A percentile compares a stretch with the other conserved stretches of the same genome.
Conservation (phyloP, 2,329 filamentous ascomycete genomes). For the Thelonectria rubi region DNA sequence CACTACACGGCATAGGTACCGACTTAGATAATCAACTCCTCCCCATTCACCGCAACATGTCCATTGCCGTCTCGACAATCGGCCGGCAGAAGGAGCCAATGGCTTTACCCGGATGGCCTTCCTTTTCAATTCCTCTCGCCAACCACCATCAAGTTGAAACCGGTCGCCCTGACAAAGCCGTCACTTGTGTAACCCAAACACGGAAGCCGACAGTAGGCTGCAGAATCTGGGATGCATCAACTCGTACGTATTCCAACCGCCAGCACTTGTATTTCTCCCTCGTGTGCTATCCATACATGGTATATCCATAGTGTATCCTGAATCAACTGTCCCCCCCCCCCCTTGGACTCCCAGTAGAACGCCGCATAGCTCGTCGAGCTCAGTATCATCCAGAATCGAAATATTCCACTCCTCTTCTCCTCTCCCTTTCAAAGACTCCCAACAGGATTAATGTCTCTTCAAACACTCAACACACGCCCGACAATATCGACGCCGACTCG, state of each 20-base stretch:
- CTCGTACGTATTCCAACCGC: no score
- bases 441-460: not conserved
- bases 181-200: not conserved
- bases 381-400: not conserved
- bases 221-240: not conserved
- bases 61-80: no score
- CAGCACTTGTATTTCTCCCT: not conserved
- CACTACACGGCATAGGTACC: no score
- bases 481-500: conserved; percentile 41
- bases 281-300: not conserved
- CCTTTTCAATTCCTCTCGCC: no score
- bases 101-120: no score
- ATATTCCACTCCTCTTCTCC: not conserved
- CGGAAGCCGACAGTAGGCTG: not conserved
- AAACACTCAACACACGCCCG: conserved; percentile 32
- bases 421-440: not conserved
- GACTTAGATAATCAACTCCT: no score
- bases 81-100: no score
- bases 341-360: not conserved
- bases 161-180: not conserved
- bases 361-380: no score
- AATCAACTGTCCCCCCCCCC: not conserved
- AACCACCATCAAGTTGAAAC: no score
- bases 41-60: no score
- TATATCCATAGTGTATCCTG: not conserved